Base-by-base conservation (phyloP, 192 early-diverging fungal genomes). In the Coemansia sp. region DNA sequence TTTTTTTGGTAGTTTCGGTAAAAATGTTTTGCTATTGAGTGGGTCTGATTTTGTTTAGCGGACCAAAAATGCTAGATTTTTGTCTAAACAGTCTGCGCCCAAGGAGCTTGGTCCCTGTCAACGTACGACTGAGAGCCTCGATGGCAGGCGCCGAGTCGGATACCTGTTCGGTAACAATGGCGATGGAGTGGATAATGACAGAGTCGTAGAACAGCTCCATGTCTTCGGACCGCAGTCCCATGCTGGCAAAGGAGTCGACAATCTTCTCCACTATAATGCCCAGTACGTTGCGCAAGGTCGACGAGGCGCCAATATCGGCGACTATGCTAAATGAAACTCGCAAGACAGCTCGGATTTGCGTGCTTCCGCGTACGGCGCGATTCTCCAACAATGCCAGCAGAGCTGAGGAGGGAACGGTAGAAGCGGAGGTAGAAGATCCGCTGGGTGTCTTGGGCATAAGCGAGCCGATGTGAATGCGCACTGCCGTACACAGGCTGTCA, bases 151-250 rank as follows among this genome's bases (percentile, higher is more conserved):
- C 64, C 2, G 70, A 21, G 50, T 72, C 70, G 10, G 21, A 24
- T 4, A 60, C 14, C 33, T 60, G 63, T 16, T 72, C 70, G 3
- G 57, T 59, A 4, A 72, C 44, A 27, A 72, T 61, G 17, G 27
- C 40, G 1, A 63, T 59, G 8, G 63, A 64, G 27, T 66, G 63
- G n/a, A 42, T 46, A 0, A 54, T 45, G 48, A 72, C 54, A 34
- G 59, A 60, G 34, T 72, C 64, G 46, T 72, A 72, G 19, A 72
- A 66, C 16, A 72, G 46, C 46, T 61, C 70, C 70, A 72, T 72
- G 39, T 66, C 70, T 31, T 72, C 70, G 9, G 70, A 72, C 13
- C 70, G 41, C 21, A 72, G 46, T 1, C 70, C 70, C 42, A 72
- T 37, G 46, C 63, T 66, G 17, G 62, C 70, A 66, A 72, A 72